phyloP scores from a whole-genome alignment of 2,329 filamentous ascomycete species.

The Fusarium tanahbumbuense region DNA sequence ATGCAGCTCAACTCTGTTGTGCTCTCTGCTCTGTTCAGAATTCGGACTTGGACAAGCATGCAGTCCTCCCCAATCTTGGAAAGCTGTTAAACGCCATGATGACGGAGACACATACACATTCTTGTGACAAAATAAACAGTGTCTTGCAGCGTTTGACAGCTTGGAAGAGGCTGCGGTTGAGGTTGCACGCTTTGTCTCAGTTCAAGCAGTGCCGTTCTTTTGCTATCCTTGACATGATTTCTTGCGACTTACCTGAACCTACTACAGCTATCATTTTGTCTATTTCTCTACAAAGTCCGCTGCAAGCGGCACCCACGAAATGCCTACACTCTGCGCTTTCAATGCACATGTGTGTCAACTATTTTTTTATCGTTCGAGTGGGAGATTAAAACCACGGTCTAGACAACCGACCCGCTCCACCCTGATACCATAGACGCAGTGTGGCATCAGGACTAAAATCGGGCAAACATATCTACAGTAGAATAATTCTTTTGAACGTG shows the following conservation, averaged over 20 bases:
- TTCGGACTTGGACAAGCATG: constrained; percentile 26
- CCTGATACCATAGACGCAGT: constrained; percentile 68
- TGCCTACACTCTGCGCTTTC: constrained; percentile 71
- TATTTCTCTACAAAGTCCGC: constrained; percentile 33
- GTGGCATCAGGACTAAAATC: constrained; percentile 72
- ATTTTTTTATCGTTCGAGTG: constrained; percentile 67
- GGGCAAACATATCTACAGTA: constrained; percentile 59
- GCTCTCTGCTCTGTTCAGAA: constrained; percentile 5
- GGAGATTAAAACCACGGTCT: constrained; percentile 72
- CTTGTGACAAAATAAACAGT: neutral
- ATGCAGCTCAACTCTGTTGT: constrained; percentile 17
- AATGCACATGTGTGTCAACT: constrained; percentile 71
- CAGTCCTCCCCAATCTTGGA: constrained; percentile 16
- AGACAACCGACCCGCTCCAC: constrained; percentile 76
- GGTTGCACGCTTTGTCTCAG: constrained; percentile 21
- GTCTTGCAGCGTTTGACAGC: constrained; percentile 14
- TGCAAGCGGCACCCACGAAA: constrained; percentile 60
- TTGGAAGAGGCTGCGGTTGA: neutral
- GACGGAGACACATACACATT: constrained; percentile 8
- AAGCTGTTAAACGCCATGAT: constrained; percentile 27
- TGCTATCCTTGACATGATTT: constrained; percentile 25
- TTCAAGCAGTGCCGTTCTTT: neutral
- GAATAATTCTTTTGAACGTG: neutral
- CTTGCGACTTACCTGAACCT: neutral
- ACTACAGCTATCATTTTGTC: neutral